A percentile compares a stretch with the other conserved stretches of the same genome.
phyloP scores from a whole-genome alignment of 371 early-diverging fungal species.

The Umbelopsis sp. region DNA sequence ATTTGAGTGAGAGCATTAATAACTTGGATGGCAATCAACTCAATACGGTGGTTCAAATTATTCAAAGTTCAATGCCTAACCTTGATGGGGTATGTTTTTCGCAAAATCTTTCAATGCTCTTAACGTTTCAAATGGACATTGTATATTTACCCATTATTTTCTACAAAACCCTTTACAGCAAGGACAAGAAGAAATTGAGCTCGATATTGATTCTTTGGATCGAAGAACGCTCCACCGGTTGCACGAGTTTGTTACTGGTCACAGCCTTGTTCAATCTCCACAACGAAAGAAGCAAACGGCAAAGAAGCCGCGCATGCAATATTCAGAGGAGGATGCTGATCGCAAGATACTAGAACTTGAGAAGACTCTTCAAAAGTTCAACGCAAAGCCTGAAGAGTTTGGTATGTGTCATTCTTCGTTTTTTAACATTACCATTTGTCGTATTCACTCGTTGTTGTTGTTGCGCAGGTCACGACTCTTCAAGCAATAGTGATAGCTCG shows the following conservation, averaged over 20 bases:
- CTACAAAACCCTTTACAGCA: conserved; percentile 30
- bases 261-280: conserved; percentile 35
- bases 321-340: conserved; percentile 54
- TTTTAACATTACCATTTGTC: too few species aligned
- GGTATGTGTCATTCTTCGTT: background rate
- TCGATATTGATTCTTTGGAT: conserved; percentile 93
- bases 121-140: background rate
- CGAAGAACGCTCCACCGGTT: conserved; percentile 81
- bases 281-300: conserved; percentile 23
- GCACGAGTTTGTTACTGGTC: conserved; percentile 81
- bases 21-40: conserved; percentile 78
- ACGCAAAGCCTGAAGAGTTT: conserved; percentile 25
- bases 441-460: background rate
- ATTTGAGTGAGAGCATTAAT: conserved; percentile 84
- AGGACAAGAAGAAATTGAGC: conserved; percentile 90
- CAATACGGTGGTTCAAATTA: conserved; percentile 82
- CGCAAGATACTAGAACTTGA: conserved; percentile 70
- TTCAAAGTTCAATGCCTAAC: conserved; percentile 83
- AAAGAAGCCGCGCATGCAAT: conserved; percentile 49
- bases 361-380: conserved; percentile 65
- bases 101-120: background rate
- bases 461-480: conserved; percentile 45
- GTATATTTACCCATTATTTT: background rate
- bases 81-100: conserved; percentile 57
- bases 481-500: conserved; percentile 60